Evolutionary conservation across 2,329 filamentous ascomycete genomes (phyloP), one percentile per base, ranked within the genome.

Genomic region (Hypoxylon sp.): DNA sequence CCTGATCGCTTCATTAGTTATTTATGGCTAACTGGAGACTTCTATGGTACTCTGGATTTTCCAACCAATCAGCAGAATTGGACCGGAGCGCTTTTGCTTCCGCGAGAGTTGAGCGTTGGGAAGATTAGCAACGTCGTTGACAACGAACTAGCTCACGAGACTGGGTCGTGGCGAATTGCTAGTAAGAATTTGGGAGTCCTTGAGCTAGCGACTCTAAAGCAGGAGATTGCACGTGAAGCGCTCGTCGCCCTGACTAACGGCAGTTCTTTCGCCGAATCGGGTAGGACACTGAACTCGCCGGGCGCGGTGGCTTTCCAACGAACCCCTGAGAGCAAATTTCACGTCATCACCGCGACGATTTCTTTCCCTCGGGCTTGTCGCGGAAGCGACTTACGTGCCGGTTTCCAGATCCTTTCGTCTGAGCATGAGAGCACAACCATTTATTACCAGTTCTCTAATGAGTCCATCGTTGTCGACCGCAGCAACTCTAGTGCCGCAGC

Each of bases 391-490:
- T 68, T 82, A 3, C 79, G 78, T 65, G 80, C 79, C 17, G 82
- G 82, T 13, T 80, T 83, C 64, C 76, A 79, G 51, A 81, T 83
- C 45, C 70, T 83, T 2, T 76, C 79, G 1, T 81, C 80, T 4
- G 71, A 79, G 2, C 69, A 79, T 23, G 81, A 83, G 69, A 77
- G 75, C 10, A 83, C 82, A 3, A 78, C 74, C 10, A 79, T 83
- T 41, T 82, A 82, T 72, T 83, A 83, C 69, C 80, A 83, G 52
- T 82, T 83, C 70, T 80, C 78, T 2, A 82, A 82, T 68, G 81
- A 83, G 69, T 79, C 77, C 19, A 65, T 83, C 45, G 74, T 82
- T 34, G 73, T 83, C 19, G 81, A 83, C 56, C 79, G 81, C 3
- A 78, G 74, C 32, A 80, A 80, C 38, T 77, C 80, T 2, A 82